Evolutionary conservation across 306 rosid genomes (phyloP), one percentile per base, ranked within the genome.

Genomic region (Cucurbita ficifolia): DNA sequence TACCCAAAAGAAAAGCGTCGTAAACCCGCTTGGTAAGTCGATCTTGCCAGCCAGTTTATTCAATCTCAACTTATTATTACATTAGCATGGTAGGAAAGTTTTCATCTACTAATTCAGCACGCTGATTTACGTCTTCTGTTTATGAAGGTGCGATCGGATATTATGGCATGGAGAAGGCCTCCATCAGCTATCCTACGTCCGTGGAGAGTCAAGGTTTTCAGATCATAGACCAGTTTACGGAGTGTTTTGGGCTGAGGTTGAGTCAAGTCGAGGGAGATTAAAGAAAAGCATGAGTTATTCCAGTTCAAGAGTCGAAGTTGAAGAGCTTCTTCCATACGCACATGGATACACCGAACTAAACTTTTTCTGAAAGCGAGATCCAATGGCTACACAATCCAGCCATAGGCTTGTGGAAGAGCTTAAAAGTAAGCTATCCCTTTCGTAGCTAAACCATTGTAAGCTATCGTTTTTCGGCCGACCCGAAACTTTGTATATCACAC

Each of bases 141-240:
- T 18, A 50, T 76, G 73, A 78, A 95, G 99, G 99, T 95, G 97
- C 58, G 99, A 95, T 84, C 90, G 99, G 35, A 95, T 95, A 72
- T 79, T 95, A 85, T 95, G 97, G 99, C 82, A 85, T 33, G 99
- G 97, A 40, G 97, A 95, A 85, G 99, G 99, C 46, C 97, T 95
- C 21, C 99, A 88, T 80, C 99, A 95, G 82, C 33, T 73, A 77
- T 89, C 97, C 14, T 95, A 95, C 52, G 99, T 89, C 74, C 99
- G 99, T 1, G 97, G 99, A 16, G 97, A 91, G 73, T 95, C 99
- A 6, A 85, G 90, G 36, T 95, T 95, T 77, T 95, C 99, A 35
- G 99, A 95, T 76, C 99, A 95, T 78, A 85, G 97, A 80, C 99
- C 97, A 1, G 99, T 95, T 53, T 95, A 89, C 56, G 97, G 97